Percentiles rank a stretch among this genome's conserved stretches.
Evolutionary conservation across 768 basidiomycete species (phyloP).

Genomic region (Calocera viscosa): DNA sequence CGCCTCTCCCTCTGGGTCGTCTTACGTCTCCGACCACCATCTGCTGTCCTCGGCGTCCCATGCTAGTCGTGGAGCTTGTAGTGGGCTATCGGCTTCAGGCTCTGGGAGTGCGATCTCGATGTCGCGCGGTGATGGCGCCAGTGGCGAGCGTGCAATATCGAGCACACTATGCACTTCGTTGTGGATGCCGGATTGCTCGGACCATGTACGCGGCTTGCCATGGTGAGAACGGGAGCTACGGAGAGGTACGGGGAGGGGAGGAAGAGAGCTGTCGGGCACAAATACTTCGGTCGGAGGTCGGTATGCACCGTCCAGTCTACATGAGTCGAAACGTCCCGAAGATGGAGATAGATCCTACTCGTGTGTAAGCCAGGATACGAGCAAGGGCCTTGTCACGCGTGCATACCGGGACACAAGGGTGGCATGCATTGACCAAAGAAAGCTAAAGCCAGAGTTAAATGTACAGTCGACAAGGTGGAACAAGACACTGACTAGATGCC

Average conservation of each 20-base stretch:
- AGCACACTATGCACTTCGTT: too few species aligned
- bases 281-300: background rate
- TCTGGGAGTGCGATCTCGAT: too few species aligned
- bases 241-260: background rate
- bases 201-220: too few species aligned
- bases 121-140: too few species aligned
- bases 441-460: background rate
- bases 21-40: background rate
- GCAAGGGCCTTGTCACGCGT: background rate
- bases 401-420: background rate
- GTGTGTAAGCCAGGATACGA: background rate
- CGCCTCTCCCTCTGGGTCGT: background rate
- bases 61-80: too few species aligned
- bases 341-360: background rate
- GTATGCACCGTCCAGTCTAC: background rate
- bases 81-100: too few species aligned
- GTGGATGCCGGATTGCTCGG: too few species aligned
- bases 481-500: background rate
- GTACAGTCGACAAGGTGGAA: background rate
- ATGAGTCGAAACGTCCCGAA: background rate
- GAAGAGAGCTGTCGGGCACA: background rate
- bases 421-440: background rate
- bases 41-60: too few species aligned
- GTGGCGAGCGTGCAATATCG: too few species aligned
- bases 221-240: background rate